Evolutionary conservation across 2,329 filamentous ascomycete species (phyloP).

Genomic region (Hawksworthiomyces lignivorus): DNA sequence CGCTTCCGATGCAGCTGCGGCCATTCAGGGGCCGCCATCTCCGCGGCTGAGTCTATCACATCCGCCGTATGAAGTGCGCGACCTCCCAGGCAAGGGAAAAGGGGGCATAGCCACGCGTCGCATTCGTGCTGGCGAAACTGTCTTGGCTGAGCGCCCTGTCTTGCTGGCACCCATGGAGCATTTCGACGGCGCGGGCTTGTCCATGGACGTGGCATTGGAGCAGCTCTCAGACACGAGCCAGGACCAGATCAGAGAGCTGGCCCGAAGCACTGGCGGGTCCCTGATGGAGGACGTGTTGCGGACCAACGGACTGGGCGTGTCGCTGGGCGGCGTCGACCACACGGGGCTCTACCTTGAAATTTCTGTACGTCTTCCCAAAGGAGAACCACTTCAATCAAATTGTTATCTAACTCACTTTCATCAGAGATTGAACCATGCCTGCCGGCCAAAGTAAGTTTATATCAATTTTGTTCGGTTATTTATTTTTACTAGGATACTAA

Average conservation of each 20-base stretch:
- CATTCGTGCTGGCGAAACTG: conserved; percentile 10
- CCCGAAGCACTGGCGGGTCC: conserved; percentile 12
- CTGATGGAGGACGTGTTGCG: conserved; percentile 17
- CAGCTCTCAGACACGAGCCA: conserved; percentile 13
- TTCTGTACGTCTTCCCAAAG: conserved; percentile 11
- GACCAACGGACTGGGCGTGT: conserved; percentile 20
- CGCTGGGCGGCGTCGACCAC: conserved; percentile 18
- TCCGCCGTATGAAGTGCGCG: not conserved
- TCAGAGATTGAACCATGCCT: conserved; percentile 19
- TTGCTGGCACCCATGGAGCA: conserved; percentile 17
- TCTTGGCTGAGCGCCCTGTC: conserved; percentile 17
- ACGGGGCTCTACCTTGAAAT: conserved; percentile 16
- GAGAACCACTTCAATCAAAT: no score
- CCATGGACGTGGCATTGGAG: conserved; percentile 3
- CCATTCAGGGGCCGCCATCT: not conserved
- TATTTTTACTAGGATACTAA: not conserved
- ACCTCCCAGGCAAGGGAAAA: conserved; percentile 17
- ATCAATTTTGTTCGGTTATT: not conserved
- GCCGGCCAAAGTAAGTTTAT: conserved; percentile 17
- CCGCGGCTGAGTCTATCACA: no score
- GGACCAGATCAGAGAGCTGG: conserved; percentile 13
- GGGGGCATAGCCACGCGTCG: conserved; percentile 14
- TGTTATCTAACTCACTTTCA: no score
- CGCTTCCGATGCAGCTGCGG: not conserved
- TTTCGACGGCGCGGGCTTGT: not conserved